These are phyloP conservation scores for Cryptococcus depauperatus DNA, from an alignment of 1,284 basidiomycete genomes.

Conservation along the genomic window DNA sequence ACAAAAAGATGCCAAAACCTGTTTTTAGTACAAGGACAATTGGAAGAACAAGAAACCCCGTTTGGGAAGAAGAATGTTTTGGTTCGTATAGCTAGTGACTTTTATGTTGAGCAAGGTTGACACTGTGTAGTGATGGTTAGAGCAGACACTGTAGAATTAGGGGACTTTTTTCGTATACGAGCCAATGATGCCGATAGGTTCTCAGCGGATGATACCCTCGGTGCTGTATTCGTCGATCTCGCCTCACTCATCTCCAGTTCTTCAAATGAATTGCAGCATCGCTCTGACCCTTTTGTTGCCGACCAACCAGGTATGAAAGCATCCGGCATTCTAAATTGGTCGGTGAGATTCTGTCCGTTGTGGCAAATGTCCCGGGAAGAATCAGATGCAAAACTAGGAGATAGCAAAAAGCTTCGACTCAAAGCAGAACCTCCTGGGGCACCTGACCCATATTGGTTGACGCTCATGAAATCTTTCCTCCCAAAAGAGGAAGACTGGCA, in stretches of 20 bases:
- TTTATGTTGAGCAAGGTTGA: not conserved
- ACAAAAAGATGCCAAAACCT: constrained; percentile 42
- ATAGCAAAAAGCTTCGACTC: constrained; percentile 14
- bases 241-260: constrained; percentile 37
- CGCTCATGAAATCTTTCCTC: constrained; percentile 19
- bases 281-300: constrained; percentile 27
- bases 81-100: constrained; percentile 14
- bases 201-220: constrained; percentile 46
- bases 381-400: constrained; percentile 14
- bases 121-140: constrained; percentile 30
- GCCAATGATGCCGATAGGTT: constrained; percentile 46
- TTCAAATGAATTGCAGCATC: constrained; percentile 16
- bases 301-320: constrained; percentile 32
- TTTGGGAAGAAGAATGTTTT: constrained; percentile 44
- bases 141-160: constrained; percentile 37
- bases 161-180: constrained; percentile 38
- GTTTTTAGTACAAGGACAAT: constrained; percentile 43
- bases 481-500: constrained; percentile 28
- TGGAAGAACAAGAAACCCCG: constrained; percentile 33
- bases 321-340: constrained; percentile 37
- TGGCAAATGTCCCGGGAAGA: constrained; percentile 37
- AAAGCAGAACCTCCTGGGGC: not conserved
- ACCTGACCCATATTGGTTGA: constrained; percentile 28
- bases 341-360: constrained; percentile 38
- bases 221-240: constrained; percentile 44